Conservation (phyloP, 768 basidiomycete genomes). For the Pleurotus giganteus region DNA sequence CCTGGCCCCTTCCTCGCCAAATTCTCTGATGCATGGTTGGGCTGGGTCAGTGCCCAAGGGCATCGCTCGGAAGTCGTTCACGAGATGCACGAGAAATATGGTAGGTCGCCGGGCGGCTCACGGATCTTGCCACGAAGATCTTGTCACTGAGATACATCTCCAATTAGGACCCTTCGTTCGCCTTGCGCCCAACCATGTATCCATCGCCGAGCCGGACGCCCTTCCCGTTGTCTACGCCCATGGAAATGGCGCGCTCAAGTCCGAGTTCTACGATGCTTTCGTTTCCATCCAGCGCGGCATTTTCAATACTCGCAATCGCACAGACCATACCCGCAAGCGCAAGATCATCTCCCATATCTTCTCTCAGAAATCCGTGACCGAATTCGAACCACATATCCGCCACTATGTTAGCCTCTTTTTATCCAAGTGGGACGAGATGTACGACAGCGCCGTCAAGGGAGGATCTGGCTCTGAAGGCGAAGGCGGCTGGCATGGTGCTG, state of each 20-base stretch:
- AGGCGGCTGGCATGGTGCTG: slow-evolving; percentile 58
- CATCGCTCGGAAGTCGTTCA: slow-evolving; percentile 78
- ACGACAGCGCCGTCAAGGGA: slow-evolving; percentile 52
- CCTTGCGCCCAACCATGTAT: slow-evolving; percentile 75
- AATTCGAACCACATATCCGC: slow-evolving; percentile 81
- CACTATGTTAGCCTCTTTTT: slow-evolving; percentile 58
- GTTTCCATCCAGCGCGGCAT: slow-evolving; percentile 71
- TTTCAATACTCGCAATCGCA: slow-evolving; percentile 77
- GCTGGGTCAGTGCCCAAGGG: slow-evolving; percentile 59
- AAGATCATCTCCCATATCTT: slow-evolving; percentile 89
- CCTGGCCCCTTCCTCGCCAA: slow-evolving; percentile 74
- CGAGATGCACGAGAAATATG: slow-evolving; percentile 68
- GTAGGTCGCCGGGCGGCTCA: slow-evolving; percentile 31
- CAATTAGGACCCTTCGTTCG: slow-evolving; percentile 62
- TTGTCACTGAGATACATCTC: background rate
- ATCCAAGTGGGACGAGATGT: slow-evolving; percentile 75
- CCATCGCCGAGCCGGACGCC: slow-evolving; percentile 76
- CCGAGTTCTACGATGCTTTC: slow-evolving; percentile 77
- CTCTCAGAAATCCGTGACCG: slow-evolving; percentile 79
- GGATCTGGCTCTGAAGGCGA: slow-evolving; percentile 58
- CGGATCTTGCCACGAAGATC: background rate
- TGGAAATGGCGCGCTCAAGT: slow-evolving; percentile 81
- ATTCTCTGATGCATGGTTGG: slow-evolving; percentile 75
- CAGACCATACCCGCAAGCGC: slow-evolving; percentile 83
- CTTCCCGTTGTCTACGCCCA: slow-evolving; percentile 75